Evolutionary conservation across 768 basidiomycete genomes (phyloP), one percentile per base, ranked within the genome.

Genomic region (Cubamyces lactineus): DNA sequence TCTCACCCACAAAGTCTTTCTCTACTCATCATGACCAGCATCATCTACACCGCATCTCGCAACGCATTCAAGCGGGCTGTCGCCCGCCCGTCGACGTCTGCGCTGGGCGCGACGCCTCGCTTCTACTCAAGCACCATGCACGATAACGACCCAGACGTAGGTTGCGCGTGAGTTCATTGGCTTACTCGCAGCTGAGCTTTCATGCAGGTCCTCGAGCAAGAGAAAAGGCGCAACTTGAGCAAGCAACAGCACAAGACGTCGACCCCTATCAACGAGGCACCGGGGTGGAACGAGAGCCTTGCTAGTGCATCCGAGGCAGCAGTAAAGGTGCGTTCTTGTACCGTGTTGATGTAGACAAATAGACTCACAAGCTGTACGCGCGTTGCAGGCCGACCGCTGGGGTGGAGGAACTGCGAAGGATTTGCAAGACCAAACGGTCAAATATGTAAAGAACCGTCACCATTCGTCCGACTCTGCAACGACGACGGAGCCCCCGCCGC

Each of bases 221-320:
- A 77, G 68, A 77, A 77, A 62, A 66, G 62, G 19, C 70, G 71
- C 13, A 77, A 77, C 63, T 42, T 77, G 47, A 57, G 52, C 43
- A 71, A 69, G 34, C 57, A 66, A 52, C 76, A 77, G 57, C 75
- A 76, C 63, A 64, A 71, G 53, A 74, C 73, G 2, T 77, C 76
- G 2, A 72, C 75, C 16, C 69, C 74, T 34, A 67, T 71, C 5
- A 52, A 67, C 21, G 66, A 71, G 41, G 75, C 75, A 16, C 76
- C 76, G 4, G 76, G 76, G 21, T 77, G 76, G 76, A 77, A 77
- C 65, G 71, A 76, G 59, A 61, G 70, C 38, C 74, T 77, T 34
- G 75, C 74, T 17, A 74, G 69, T 39, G 60, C 69, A 11, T 75
- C 75, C 0, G 76, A 77, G 67, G 75, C 75, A 13, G 68, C 70